phyloP scores from a whole-genome alignment of 2,329 filamentous ascomycete species.

The Epichloe typhina region DNA sequence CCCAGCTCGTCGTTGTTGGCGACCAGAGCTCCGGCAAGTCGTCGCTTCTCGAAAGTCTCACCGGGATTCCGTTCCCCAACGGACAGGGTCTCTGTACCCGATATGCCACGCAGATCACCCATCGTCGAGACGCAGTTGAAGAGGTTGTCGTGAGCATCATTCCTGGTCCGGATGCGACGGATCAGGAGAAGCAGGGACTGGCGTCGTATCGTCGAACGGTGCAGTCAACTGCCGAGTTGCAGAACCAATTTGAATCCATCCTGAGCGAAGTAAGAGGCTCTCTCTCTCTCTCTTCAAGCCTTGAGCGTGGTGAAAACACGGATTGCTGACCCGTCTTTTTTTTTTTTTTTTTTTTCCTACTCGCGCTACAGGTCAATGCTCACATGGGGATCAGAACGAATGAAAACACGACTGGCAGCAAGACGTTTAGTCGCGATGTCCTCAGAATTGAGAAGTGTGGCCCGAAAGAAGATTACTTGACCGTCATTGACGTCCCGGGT shows the following conservation, averaged over 20 bases:
- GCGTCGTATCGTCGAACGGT: background rate
- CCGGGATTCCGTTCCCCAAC: conserved; percentile 34
- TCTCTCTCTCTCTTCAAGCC: background rate
- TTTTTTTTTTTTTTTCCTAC: too few relatives aligned
- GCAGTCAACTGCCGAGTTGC: background rate
- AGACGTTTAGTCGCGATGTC: conserved; percentile 32
- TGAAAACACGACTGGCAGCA: background rate
- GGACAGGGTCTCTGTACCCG: conserved; percentile 32
- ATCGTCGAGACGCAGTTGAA: conserved; percentile 16
- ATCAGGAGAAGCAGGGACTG: conserved; percentile 4
- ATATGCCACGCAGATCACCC: conserved; percentile 26
- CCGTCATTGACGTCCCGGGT: conserved; percentile 40
- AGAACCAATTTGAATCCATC: conserved; percentile 18
- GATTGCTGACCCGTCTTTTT: background rate
- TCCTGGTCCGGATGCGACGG: conserved; percentile 9
- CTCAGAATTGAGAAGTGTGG: conserved; percentile 29
- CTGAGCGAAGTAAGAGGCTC: conserved; percentile 24
- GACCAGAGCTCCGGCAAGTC: conserved; percentile 81
- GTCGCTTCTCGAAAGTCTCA: conserved; percentile 60
- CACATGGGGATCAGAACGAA: conserved; percentile 29
- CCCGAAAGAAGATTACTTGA: conserved; percentile 32
- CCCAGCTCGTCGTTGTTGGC: conserved; percentile 68
- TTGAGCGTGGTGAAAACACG: background rate
- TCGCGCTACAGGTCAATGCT: conserved; percentile 20
- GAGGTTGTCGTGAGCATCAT: conserved; percentile 29